Evolutionary conservation across 805 yeast genomes (phyloP).

Genomic region (Candida sithepensis): DNA sequence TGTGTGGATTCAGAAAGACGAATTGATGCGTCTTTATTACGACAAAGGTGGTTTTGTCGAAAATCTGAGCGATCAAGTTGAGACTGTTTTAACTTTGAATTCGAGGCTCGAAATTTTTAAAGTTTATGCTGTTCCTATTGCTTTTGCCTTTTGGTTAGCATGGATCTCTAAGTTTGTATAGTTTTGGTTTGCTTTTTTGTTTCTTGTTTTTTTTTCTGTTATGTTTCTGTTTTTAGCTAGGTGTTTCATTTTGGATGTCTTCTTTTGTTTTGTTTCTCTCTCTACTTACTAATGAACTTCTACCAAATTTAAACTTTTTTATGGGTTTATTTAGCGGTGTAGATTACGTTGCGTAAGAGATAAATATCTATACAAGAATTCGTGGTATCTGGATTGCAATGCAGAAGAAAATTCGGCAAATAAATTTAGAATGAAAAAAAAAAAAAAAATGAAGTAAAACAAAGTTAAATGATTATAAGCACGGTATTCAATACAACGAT

Average conservation of each 20-base stretch:
- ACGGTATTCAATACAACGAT: background rate
- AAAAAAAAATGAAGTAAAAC: no score
- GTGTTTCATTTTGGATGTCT: background rate
- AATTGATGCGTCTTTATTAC: constrained; percentile 58
- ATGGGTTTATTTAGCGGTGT: background rate
- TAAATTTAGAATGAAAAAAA: background rate
- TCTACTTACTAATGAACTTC: background rate
- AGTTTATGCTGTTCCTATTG: constrained; percentile 26
- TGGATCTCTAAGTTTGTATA: background rate
- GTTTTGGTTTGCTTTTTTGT: background rate
- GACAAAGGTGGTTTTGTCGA: constrained; percentile 48
- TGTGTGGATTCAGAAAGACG: constrained; percentile 79
- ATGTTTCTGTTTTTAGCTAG: background rate
- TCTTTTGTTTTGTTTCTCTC: background rate
- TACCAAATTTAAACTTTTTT: background rate
- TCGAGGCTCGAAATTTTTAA: constrained; percentile 22
- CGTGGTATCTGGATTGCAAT: background rate
- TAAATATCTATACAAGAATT: no score
- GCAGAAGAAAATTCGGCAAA: background rate
- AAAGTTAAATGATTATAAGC: background rate
- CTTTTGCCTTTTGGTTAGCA: background rate
- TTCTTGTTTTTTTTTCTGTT: background rate
- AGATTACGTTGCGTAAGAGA: background rate
- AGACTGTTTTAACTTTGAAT: constrained; percentile 20
- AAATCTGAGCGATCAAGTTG: constrained; percentile 14